These are phyloP conservation scores for Mycena vitilis DNA, from an alignment of 768 basidiomycete genomes.

Conservation along the genomic window DNA sequence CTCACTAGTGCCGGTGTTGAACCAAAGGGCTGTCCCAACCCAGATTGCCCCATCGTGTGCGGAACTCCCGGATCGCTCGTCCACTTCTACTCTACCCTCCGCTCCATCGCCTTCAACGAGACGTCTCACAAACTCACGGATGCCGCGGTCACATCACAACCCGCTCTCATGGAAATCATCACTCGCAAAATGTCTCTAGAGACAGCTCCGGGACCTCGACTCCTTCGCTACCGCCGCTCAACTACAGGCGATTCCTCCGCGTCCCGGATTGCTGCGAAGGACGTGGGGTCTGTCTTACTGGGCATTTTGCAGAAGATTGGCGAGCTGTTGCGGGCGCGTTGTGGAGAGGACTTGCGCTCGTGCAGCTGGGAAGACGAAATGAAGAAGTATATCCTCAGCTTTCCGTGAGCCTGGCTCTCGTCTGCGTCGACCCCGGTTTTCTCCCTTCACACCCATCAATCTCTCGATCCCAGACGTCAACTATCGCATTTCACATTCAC, in stretches of 20 bases:
- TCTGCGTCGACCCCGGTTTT: background rate
- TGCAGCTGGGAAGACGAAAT: slow-evolving; percentile 74
- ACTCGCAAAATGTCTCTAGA: background rate
- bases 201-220: slow-evolving; percentile 4
- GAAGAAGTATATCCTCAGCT: slow-evolving; percentile 72
- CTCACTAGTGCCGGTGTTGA: slow-evolving; percentile 59
- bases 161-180: slow-evolving; percentile 1
- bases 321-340: slow-evolving; percentile 49
- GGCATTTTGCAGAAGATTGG: slow-evolving; percentile 49
- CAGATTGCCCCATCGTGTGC: slow-evolving; percentile 82
- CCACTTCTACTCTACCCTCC: slow-evolving; percentile 69
- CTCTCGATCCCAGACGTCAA: too few relatives aligned
- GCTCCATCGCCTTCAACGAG: slow-evolving; percentile 58
- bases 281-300: slow-evolving; percentile 28
- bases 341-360: slow-evolving; percentile 57
- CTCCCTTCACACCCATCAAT: background rate
- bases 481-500: too few relatives aligned
- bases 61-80: slow-evolving; percentile 86
- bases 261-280: slow-evolving; percentile 21
- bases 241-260: slow-evolving; percentile 17
- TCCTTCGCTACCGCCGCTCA: slow-evolving; percentile 28
- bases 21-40: slow-evolving; percentile 80
- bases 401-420: slow-evolving; percentile 56
- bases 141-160: slow-evolving; percentile 45
- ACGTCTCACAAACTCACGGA: slow-evolving; percentile 39